Conservation (phyloP, 495 filamentous ascomycete species). For the Zalerion maritima region DNA sequence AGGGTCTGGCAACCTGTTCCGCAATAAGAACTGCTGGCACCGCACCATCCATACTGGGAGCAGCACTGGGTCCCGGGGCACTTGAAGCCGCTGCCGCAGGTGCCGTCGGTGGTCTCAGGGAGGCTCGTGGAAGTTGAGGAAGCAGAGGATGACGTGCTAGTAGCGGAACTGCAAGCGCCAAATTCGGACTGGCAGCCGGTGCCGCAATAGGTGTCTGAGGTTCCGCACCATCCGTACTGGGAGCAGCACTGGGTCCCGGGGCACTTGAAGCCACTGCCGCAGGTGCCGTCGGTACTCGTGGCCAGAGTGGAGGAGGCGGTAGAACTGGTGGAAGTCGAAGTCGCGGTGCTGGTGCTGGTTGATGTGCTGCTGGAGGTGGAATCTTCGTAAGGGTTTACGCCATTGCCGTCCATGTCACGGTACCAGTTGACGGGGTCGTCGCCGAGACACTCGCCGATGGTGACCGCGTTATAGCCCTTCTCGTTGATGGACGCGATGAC, state of each 20-base stretch:
- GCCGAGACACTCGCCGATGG: slow-evolving; percentile 24
- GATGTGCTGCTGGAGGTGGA: too few species aligned
- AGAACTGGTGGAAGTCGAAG: too few species aligned
- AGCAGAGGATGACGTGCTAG: too few species aligned
- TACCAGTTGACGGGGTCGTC: slow-evolving; percentile 31
- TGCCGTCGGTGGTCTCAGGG: slow-evolving; percentile 5
- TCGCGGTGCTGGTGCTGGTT: too few species aligned
- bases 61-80: slow-evolving; percentile 6
- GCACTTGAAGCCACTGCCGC: slow-evolving; percentile 3
- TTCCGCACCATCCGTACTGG: slow-evolving; percentile 36
- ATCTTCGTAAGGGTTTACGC: too few species aligned
- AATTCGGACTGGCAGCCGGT: slow-evolving; percentile 32
- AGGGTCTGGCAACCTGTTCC: slow-evolving; percentile 27
- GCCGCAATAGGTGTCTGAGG: slow-evolving; percentile 32
- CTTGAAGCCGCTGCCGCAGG: slow-evolving; percentile 4
- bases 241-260: slow-evolving; percentile 19
- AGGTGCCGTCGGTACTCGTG: slow-evolving; percentile 5
- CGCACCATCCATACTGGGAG: slow-evolving; percentile 18
- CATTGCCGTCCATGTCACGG: slow-evolving; percentile 9
- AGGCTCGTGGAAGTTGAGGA: slow-evolving; percentile 2
- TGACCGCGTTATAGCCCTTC: slow-evolving; percentile 33
- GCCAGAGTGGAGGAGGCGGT: slow-evolving; percentile 2
- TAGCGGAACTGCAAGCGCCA: slow-evolving; percentile 24
- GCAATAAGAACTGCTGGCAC: slow-evolving; percentile 21
- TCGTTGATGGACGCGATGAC: slow-evolving; percentile 38